phyloP scores from a whole-genome alignment of 306 rosid species.

The Nissolia schottii region DNA sequence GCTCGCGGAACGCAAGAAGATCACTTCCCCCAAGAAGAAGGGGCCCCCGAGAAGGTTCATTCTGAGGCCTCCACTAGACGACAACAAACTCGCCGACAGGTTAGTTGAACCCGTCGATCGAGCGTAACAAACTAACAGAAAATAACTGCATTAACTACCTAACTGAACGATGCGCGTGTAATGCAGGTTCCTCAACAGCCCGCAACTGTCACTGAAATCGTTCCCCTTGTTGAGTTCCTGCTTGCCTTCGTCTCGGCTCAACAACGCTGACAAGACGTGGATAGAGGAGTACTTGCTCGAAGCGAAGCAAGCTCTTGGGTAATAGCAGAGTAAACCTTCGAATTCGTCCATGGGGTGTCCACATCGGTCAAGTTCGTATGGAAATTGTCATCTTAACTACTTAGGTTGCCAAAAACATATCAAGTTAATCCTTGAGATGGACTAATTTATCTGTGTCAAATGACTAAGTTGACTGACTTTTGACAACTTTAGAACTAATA shows the following conservation, averaged over 20 bases:
- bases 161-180: neutral
- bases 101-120: neutral
- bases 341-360: no score
- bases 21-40: conserved; percentile 68
- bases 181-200: conserved; percentile 78
- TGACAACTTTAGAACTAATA: no score
- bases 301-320: conserved; percentile 92
- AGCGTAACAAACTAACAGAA: neutral
- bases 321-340: no score
- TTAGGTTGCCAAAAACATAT: no score
- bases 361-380: no score
- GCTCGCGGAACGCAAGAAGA: conserved; percentile 77
- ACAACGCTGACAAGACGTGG: conserved; percentile 79
- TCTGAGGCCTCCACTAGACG: conserved; percentile 80
- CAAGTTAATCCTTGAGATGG: no score
- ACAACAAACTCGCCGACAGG: conserved; percentile 64
- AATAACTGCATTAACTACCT: neutral
- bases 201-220: conserved; percentile 73
- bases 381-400: no score
- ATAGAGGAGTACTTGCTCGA: conserved; percentile 89
- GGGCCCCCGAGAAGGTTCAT: conserved; percentile 65
- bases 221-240: conserved; percentile 90
- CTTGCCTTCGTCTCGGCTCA: conserved; percentile 73
- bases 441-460: no score
- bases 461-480: no score